phyloP scores from a whole-genome alignment of 73 alveolate genomes.

The Paraurostyla sp. region DNA sequence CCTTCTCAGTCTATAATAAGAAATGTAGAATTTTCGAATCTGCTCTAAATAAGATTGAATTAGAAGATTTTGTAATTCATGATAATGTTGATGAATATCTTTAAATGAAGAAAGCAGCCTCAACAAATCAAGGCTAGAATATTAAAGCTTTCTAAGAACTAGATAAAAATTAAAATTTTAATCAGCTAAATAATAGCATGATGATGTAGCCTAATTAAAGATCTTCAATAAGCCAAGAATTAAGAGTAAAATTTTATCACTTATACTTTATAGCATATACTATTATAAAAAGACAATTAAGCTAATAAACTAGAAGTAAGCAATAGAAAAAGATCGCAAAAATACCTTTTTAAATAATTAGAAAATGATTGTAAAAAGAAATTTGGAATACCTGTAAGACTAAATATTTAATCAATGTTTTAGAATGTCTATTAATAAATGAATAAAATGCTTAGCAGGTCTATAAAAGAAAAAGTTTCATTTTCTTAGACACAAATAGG shows the following conservation, averaged over 20 bases:
- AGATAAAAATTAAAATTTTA: background rate
- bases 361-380: conserved; percentile 6
- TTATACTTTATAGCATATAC: background rate
- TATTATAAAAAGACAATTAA: background rate
- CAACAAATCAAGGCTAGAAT: background rate
- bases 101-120: background rate
- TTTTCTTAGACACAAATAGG: background rate
- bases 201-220: too few species aligned
- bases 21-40: conserved; percentile 16
- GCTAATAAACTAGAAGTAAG: conserved; percentile 24
- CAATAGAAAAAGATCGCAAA: conserved; percentile 10
- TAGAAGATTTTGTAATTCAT: conserved; percentile 6
- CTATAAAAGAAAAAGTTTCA: background rate
- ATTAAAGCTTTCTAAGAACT: background rate
- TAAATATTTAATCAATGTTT: background rate
- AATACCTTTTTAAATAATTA: conserved; percentile 6
- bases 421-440: conserved; percentile 1
- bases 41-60: background rate
- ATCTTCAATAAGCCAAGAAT: too few species aligned
- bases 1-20: background rate
- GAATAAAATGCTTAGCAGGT: background rate
- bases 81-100: conserved; percentile 17
- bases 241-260: background rate
- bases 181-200: too few species aligned
- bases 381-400: background rate